Conservation (phyloP, 805 yeast species). For the Saturnispora serradocipensis region DNA sequence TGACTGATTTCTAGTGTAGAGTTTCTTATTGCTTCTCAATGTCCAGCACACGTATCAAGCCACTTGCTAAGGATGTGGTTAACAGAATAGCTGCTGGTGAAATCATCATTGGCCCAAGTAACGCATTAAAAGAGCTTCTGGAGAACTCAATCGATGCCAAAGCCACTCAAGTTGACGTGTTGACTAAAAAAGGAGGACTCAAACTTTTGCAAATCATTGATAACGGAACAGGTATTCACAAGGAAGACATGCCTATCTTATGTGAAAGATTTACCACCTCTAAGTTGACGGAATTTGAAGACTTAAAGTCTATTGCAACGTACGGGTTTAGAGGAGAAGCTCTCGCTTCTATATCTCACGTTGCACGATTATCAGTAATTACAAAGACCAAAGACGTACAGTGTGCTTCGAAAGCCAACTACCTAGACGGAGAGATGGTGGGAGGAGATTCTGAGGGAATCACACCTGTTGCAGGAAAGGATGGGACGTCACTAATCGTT, state of each 20-base stretch:
- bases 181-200: slow-evolving; percentile 88
- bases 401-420: slow-evolving; percentile 68
- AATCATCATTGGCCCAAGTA: slow-evolving; percentile 86
- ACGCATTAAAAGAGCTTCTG: slow-evolving; percentile 85
- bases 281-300: slow-evolving; percentile 66
- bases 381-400: slow-evolving; percentile 55
- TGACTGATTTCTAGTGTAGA: neutral
- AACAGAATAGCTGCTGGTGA: slow-evolving; percentile 97
- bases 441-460: slow-evolving; percentile 32
- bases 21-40: neutral
- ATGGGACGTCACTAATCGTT: slow-evolving; percentile 77
- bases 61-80: slow-evolving; percentile 62
- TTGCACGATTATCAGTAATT: slow-evolving; percentile 69
- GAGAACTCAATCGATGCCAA: slow-evolving; percentile 91
- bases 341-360: slow-evolving; percentile 85
- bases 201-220: slow-evolving; percentile 81
- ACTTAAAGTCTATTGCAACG: slow-evolving; percentile 58
- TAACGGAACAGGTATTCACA: slow-evolving; percentile 75
- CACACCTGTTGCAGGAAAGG: slow-evolving; percentile 73
- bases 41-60: slow-evolving; percentile 16
- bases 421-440: slow-evolving; percentile 51
- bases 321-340: slow-evolving; percentile 98
- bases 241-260: slow-evolving; percentile 65
- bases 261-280: slow-evolving; percentile 93
- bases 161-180: slow-evolving; percentile 62